Conservation (phyloP, 352 stramenopile species). For the Pythium plurisporium region DNA sequence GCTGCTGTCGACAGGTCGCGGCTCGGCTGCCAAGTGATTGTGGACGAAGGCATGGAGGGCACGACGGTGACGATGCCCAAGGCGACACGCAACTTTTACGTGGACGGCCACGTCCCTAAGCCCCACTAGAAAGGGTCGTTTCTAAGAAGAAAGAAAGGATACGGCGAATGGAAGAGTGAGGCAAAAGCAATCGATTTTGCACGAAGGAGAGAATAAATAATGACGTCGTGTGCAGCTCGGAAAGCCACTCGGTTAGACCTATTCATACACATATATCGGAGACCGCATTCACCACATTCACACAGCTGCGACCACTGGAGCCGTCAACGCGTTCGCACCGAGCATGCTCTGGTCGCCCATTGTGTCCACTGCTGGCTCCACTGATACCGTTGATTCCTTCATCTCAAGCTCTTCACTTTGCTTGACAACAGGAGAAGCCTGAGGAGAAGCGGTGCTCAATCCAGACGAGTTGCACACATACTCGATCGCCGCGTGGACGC, state of each 20-base stretch:
- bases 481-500: slow-evolving; percentile 78
- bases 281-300: background rate
- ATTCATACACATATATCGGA: too few relatives aligned
- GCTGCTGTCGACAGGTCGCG: slow-evolving; percentile 83
- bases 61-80: slow-evolving; percentile 90
- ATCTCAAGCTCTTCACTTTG: too few relatives aligned
- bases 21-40: slow-evolving; percentile 88
- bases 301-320: background rate
- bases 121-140: slow-evolving; percentile 90
- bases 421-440: background rate
- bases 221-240: too few relatives aligned
- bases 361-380: too few relatives aligned
- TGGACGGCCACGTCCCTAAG: slow-evolving; percentile 97
- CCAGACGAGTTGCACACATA: slow-evolving; percentile 75
- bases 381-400: too few relatives aligned
- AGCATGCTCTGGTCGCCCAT: too few relatives aligned
- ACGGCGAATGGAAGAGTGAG: background rate
- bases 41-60: slow-evolving; percentile 89
- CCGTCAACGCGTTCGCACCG: too few relatives aligned
- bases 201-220: slow-evolving; percentile 10
- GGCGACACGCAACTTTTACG: slow-evolving; percentile 98
- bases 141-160: background rate
- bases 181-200: background rate
- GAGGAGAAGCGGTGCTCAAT: slow-evolving; percentile 10
- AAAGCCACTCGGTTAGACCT: too few relatives aligned